These are phyloP conservation scores for Cyclotella baltica DNA, from an alignment of 108 stramenopile genomes.

Conservation along the genomic window DNA sequence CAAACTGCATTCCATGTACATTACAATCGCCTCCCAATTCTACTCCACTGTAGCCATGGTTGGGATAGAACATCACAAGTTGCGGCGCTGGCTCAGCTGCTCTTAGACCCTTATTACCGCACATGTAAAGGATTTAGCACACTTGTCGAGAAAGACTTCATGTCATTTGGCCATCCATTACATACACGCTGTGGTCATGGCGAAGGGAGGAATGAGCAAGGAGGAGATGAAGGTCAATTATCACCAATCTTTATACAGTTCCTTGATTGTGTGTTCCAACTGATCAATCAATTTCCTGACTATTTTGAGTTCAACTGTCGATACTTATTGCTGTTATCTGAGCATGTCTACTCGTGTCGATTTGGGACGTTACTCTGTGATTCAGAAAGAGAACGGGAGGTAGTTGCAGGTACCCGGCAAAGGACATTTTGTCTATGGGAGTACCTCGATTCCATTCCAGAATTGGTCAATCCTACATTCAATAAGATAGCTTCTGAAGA, in stretches of 20 bases:
- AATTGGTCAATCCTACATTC: conserved; percentile 54
- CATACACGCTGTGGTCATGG: conserved; percentile 94
- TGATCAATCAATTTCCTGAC: conserved; percentile 88
- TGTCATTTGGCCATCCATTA: conserved; percentile 98
- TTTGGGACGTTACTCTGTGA: conserved; percentile 96
- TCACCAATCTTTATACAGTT: conserved; percentile 99
- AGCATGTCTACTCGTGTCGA: conserved; percentile 91
- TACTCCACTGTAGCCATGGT: conserved; percentile 98
- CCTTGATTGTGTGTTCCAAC: conserved; percentile 95
- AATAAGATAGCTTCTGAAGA: conserved; percentile 29
- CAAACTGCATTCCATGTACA: conserved; percentile 89
- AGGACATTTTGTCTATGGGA: conserved; percentile 90
- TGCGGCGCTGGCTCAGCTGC: conserved; percentile 85
- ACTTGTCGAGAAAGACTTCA: conserved; percentile 98
- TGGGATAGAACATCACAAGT: conserved; percentile 99
- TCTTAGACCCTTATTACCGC: conserved; percentile 97
- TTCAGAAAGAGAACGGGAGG: conserved; percentile 87
- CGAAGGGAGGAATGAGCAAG: conserved; percentile 78
- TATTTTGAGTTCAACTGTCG: conserved; percentile 88
- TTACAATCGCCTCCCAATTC: conserved; percentile 85
- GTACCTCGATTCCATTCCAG: conserved; percentile 67
- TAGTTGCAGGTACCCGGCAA: conserved; percentile 79
- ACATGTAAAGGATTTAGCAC: conserved; percentile 93
- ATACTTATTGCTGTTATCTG: conserved; percentile 79
- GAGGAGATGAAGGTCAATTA: conserved; percentile 85